Evolutionary conservation across 164 flowering plant species (phyloP).

Genomic region (Liriodendron chinense): DNA sequence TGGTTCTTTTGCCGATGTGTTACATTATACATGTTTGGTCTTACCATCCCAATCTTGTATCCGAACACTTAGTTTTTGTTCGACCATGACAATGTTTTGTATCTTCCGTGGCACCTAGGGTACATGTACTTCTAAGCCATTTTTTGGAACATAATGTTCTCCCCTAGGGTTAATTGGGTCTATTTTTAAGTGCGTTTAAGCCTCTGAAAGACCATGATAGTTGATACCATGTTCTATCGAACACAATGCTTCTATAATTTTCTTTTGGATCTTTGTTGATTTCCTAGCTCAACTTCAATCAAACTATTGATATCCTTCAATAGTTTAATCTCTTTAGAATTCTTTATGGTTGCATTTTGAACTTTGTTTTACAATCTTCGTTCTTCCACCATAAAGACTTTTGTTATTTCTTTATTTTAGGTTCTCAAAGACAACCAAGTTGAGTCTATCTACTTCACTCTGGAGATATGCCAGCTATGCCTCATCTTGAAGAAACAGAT

Average conservation of each 20-base stretch:
- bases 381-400: neutral
- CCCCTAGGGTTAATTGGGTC: neutral
- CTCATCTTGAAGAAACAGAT: conserved; percentile 26
- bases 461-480: conserved; percentile 18
- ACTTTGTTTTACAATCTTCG: neutral
- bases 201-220: neutral
- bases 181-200: neutral
- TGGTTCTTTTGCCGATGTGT: neutral
- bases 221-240: neutral
- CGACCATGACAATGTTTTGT: too few species aligned
- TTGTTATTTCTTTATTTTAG: conserved; percentile 13
- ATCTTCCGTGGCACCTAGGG: too few species aligned
- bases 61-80: too few species aligned
- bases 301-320: neutral
- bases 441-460: conserved; percentile 1
- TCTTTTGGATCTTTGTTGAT: neutral
- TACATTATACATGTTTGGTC: too few species aligned
- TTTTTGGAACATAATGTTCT: neutral
- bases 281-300: neutral
- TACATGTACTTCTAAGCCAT: too few species aligned
- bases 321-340: neutral
- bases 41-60: too few species aligned
- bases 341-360: neutral
- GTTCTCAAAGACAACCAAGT: neutral
- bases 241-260: neutral